A percentile compares a stretch with the other conserved stretches of the same genome.
Conservation (phyloP, 2,329 filamentous ascomycete genomes). For the Xylariaceae sp. region DNA sequence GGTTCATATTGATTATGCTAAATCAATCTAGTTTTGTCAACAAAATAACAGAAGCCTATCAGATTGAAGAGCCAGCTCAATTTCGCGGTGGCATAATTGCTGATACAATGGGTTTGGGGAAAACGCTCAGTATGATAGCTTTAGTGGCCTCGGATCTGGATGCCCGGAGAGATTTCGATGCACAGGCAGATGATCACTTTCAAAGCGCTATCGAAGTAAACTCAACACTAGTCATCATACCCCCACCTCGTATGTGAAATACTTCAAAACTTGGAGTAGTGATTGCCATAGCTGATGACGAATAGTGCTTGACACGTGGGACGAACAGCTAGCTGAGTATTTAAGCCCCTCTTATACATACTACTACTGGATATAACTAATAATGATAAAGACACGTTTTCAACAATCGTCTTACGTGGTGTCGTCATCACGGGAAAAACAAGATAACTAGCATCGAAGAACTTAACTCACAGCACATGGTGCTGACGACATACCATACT, state of each 20-base stretch:
- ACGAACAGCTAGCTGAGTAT: constrained; percentile 42
- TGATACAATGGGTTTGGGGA: constrained; percentile 55
- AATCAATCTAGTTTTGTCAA: constrained; percentile 37
- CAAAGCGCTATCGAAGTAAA: background rate
- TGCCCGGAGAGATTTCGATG: background rate
- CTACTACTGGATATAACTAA: background rate
- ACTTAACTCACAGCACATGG: background rate
- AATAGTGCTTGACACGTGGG: constrained; percentile 48
- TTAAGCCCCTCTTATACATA: background rate
- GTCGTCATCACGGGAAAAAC: constrained; percentile 3
- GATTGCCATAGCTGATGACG: background rate
- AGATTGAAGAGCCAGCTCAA: constrained; percentile 40
- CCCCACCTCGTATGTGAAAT: constrained; percentile 31
- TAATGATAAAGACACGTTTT: background rate
- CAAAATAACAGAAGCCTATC: constrained; percentile 36
- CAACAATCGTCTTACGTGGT: background rate
- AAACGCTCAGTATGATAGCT: constrained; percentile 52
- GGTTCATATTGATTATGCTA: background rate
- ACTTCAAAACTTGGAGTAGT: too few species aligned
- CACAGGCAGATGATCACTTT: too few species aligned
- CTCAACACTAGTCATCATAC: constrained; percentile 46
- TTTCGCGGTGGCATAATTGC: constrained; percentile 54
- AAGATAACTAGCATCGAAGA: background rate
- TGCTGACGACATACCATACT: constrained; percentile 13
- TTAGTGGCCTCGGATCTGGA: constrained; percentile 39